A percentile compares a stretch with the other conserved stretches of the same genome.
These are phyloP conservation scores for Ascochyta lentis DNA, from an alignment of 2,329 filamentous ascomycete genomes.

Conservation along the genomic window DNA sequence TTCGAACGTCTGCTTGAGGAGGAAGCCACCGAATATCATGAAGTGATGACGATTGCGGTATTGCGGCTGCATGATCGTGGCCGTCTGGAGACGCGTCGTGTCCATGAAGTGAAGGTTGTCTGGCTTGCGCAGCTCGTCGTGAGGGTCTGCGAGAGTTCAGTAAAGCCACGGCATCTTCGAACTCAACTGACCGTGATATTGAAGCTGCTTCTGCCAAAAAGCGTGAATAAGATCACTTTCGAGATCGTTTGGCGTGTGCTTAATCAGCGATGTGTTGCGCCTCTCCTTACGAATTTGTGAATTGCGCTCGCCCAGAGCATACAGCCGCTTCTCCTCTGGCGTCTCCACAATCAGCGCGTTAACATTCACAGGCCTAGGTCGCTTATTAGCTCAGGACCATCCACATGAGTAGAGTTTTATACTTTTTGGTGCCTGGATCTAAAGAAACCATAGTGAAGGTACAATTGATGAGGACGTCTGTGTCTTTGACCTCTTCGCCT, in stretches of 20 bases:
- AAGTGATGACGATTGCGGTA: conserved; percentile 74
- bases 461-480: conserved; percentile 73
- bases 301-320: conserved; percentile 68
- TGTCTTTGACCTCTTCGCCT: conserved; percentile 62
- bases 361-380: conserved; percentile 63
- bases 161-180: neutral
- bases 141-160: conserved; percentile 55
- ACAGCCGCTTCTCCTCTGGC: conserved; percentile 69
- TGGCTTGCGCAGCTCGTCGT: conserved; percentile 61
- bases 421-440: conserved; percentile 71
- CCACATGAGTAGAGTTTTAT: neutral
- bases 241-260: conserved; percentile 72
- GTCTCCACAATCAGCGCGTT: conserved; percentile 68
- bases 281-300: conserved; percentile 71
- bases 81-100: conserved; percentile 67
- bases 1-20: conserved; percentile 77
- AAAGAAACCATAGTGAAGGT: conserved; percentile 80
- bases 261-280: conserved; percentile 65
- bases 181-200: conserved; percentile 61
- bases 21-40: conserved; percentile 80
- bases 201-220: conserved; percentile 73
- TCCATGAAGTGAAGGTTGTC: conserved; percentile 68
- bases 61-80: conserved; percentile 78
- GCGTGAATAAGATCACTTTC: conserved; percentile 75
- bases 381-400: neutral